Base-by-base conservation (phyloP, 163 green algal genomes). In the Scenedesmus sp. region DNA sequence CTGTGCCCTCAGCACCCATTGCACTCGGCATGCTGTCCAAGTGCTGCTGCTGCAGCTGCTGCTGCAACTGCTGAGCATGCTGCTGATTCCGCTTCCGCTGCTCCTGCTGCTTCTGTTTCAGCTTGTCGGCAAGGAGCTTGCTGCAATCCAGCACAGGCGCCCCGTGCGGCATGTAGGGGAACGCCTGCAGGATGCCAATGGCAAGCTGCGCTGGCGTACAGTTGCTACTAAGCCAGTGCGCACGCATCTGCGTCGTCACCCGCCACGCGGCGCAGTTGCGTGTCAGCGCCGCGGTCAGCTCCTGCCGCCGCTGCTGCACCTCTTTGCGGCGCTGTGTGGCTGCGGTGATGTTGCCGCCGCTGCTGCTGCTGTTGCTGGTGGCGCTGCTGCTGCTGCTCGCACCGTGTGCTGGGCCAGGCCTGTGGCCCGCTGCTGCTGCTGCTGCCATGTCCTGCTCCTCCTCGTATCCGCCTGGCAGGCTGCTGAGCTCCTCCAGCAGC, bases 261-360 rank as follows among this genome's bases (percentile, higher is more conserved):
- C 70, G 70, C 70, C 70, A 79, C 10, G 12, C 15, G 18, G 12
- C 15, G 70, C 18, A 79, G 70, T 79, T 79, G 70, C 70, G 70
- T 52, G 70, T 34, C 12, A 79, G 70, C 70, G 18, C 18, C 70
- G 18, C 18, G 10, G 20, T 34, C 70, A 79, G 70, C 70, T 79
- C 70, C 70, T 79, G 70, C 70, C 70, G 70, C 70, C 70, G 70
- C 70, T 79, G 70, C 70, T 52, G 70, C 70, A n/a, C 18, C 70
- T n/a, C 70, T 46, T 46, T 46, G 34, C 34, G 34, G 34, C 34
- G 34, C 34, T 46, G 34, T 46, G 34, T 46, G 34, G 34, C 34
- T 46, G 34, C 34, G 34, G 34, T 46, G 34, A 46, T 46, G 34
- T 46, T 79, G 70, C 70, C 70, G 70, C 70, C 70, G 70, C 70